A percentile compares a stretch with the other conserved stretches of the same genome.
Conservation (phyloP, 1,284 basidiomycete species). For the Microbotryomycetes sp. region DNA sequence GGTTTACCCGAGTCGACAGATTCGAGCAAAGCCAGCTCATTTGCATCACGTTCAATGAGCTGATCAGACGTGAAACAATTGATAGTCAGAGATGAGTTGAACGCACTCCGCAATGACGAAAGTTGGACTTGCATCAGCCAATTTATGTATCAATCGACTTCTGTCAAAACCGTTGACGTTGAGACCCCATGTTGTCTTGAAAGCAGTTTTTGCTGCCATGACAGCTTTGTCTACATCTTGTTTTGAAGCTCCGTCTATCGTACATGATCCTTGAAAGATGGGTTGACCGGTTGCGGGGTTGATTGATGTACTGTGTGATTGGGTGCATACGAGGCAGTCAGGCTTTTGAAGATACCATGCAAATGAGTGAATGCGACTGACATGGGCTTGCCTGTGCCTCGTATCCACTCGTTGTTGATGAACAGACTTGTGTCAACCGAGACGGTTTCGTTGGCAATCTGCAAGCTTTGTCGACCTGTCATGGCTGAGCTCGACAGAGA, state of each 20-base stretch:
- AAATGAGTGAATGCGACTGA: background rate
- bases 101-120: too few relatives aligned
- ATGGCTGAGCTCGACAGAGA: background rate
- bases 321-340: too few relatives aligned
- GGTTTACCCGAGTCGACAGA: conserved; percentile 30
- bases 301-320: background rate
- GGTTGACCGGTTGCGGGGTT: conserved; percentile 5
- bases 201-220: conserved; percentile 17
- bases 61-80: too few relatives aligned
- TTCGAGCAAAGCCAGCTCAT: conserved; percentile 5
- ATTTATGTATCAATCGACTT: conserved; percentile 21
- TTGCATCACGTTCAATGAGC: conserved; percentile 10
- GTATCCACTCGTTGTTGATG: conserved; percentile 20
- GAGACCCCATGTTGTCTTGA: conserved; percentile 28
- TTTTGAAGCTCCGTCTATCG: conserved; percentile 11
- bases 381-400: conserved; percentile 13
- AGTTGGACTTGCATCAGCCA: conserved; percentile 18
- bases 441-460: background rate
- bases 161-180: conserved; percentile 23
- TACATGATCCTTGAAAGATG: background rate
- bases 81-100: background rate
- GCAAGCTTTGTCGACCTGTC: background rate
- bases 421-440: conserved; percentile 15
- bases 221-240: conserved; percentile 32
- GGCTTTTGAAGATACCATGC: background rate